Evolutionary conservation across 2,329 filamentous ascomycete genomes (phyloP), one percentile per base, ranked within the genome.

Genomic region (Davidsoniella australis): DNA sequence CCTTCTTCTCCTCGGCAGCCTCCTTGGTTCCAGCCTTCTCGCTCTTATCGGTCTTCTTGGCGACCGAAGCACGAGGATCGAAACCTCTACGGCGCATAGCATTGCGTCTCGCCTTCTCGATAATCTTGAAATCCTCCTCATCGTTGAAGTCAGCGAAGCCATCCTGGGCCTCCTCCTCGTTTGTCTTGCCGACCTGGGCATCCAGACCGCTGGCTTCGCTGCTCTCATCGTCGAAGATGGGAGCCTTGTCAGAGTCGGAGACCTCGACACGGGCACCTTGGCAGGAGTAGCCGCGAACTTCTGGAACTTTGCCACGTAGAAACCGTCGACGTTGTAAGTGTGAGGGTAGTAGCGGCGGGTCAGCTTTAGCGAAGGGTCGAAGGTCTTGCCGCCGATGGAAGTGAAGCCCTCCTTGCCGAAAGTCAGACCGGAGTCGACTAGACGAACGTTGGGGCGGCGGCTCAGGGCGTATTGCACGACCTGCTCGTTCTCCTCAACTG

Each of bases 231-330:
- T 50, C 45, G 33, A 46, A 39, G 41, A 53, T 41, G 12, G 49
- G 49, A n/a, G 52, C 45, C 36, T 45, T 63, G 20, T 71, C 63
- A 42, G 69, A 61, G 10, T 67, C 66, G 26, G 72, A 63, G n/a
- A 68, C 66, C 41, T 75, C 63, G 37, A 67, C 61, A 36, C 57
- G 56, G 46, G 53, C 59, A 12, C 56, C 45, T 52, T 55, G 38
- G 52, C 36, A 6, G 50, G 71, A 66, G 1, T 84, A 80, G 39
- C 83, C 85, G 2, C 89, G 14, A 77, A 77, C 73, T 98, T 98
- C 66, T 94, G 88, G 67, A 98, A 83, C 66, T 98, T 98, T 60
- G 87, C 85, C 54, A 98, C 91, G 63, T 87, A 98, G 78, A 98
- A 98, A 55, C 91, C 91, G 63, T 96, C 91, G 33, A 98, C 87